Base-by-base conservation (phyloP, 2,329 filamentous ascomycete genomes). In the Colletotrichum higginsianum region DNA sequence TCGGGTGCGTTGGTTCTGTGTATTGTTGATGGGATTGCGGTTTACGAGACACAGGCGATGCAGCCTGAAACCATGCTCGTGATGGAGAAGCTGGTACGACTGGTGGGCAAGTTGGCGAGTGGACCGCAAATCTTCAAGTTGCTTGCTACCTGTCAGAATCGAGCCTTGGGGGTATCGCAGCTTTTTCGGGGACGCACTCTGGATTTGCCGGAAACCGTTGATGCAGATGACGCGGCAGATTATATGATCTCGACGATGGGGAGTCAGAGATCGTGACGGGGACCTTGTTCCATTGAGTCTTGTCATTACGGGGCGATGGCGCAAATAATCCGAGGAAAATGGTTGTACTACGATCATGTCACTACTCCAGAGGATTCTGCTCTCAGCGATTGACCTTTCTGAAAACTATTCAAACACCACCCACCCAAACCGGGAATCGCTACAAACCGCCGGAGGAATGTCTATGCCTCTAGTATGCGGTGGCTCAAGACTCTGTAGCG, bases 171-270 rank as follows among this genome's bases (percentile, higher is more conserved):
- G 18, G 15, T 69, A 44, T n/a, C 35, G 0, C 18, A n/a, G 1
- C 21, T 50, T 30, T 69, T 69, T 1, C 2, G 21, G 2, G 44
- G 23, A 8, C 53, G 40, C 11, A 60, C 38, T 0, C 7, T 69
- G 12, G 53, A 69, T 15, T 18, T 65, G 35, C 35, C 49, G 9
- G 66, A 68, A 15, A 42, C 53, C 15, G 46, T 58, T 23, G 60
- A 65, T 0, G 4, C 21, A 1, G 60, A 68, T 15, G 53, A 56
- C 2, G 23, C 66, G 3, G 66, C 61, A 2, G 30, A 68, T 2
- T 68, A 46, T 11, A 13, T 26, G 15, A 46, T 67, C 2, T 61
- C 58, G 3, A 26, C 12, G 12, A 26, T 26, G 26, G 49, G 49
- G 13, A 1, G 13, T 7, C 18, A 18, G 30, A 15, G 35, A 2